Percentiles rank a stretch among this genome's conserved stretches.
These are phyloP conservation scores for Nidularia pulvinata DNA, from an alignment of 768 basidiomycete species.

Conservation along the genomic window DNA sequence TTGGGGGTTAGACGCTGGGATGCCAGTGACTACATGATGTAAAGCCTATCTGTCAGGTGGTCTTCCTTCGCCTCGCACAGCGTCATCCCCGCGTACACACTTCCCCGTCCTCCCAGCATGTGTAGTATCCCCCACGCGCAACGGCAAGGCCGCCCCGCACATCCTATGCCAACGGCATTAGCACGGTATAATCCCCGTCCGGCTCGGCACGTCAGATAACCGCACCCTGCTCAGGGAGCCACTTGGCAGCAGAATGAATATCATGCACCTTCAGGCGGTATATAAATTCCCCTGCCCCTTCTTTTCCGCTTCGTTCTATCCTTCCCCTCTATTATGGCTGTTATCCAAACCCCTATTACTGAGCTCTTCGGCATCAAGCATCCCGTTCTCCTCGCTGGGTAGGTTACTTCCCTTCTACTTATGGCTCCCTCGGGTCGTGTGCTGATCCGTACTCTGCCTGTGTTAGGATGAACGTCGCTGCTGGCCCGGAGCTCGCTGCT, in stretches of 20 bases:
- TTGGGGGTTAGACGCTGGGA: too few relatives aligned
- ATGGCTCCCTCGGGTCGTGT: background rate
- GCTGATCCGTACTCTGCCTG: background rate
- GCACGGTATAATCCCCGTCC: too few relatives aligned
- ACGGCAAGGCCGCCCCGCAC: too few relatives aligned
- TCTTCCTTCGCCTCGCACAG: too few relatives aligned
- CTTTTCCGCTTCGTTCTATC: constrained; percentile 2
- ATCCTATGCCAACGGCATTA: too few relatives aligned
- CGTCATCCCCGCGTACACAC: too few relatives aligned
- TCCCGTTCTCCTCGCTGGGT: constrained; percentile 84
- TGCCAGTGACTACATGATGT: too few relatives aligned
- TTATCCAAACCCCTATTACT: constrained; percentile 83
- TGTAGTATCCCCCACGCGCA: too few relatives aligned
- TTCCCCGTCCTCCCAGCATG: too few relatives aligned
- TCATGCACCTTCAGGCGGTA: background rate
- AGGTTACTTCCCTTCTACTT: constrained; percentile 7
- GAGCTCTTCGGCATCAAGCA: constrained; percentile 89
- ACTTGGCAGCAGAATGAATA: background rate
- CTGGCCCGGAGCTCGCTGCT: constrained; percentile 82
- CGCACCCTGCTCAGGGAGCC: background rate
- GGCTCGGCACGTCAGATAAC: constrained; percentile 6
- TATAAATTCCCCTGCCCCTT: constrained; percentile 5
- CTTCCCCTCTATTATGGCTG: constrained; percentile 40
- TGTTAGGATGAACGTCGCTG: constrained; percentile 45
- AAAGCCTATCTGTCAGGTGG: too few relatives aligned